Evolutionary conservation across 2,329 filamentous ascomycete species (phyloP).

Genomic region (Pochonia chlamydosporia): DNA sequence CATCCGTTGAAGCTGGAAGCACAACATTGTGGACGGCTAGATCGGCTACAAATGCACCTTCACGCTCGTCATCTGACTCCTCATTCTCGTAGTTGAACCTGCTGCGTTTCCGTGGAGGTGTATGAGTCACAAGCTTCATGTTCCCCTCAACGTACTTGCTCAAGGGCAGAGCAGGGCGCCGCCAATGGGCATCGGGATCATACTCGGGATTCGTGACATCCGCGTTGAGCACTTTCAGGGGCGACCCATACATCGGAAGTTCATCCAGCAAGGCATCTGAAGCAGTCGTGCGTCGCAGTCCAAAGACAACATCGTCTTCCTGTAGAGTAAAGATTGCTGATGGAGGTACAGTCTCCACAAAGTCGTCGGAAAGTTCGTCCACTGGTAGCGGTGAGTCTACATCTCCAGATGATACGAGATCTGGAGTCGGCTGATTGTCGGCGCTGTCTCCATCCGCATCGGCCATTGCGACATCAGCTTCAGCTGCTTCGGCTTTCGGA

Average conservation of each 20-base stretch:
- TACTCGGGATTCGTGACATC: constrained; percentile 51
- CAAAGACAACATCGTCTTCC: constrained; percentile 76
- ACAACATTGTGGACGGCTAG: constrained; percentile 38
- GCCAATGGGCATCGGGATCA: constrained; percentile 67
- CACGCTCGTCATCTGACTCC: constrained; percentile 55
- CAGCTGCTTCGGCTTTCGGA: constrained; percentile 26
- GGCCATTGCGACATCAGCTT: constrained; percentile 26
- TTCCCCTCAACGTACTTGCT: constrained; percentile 83
- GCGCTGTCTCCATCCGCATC: constrained; percentile 25
- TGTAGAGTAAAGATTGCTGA: constrained; percentile 79
- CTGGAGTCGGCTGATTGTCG: constrained; percentile 55
- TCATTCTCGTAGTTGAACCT: constrained; percentile 79
- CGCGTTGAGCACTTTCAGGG: constrained; percentile 52
- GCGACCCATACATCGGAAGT: constrained; percentile 71
- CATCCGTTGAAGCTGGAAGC: constrained; percentile 62
- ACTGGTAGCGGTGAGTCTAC: constrained; percentile 47
- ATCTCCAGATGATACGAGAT: constrained; percentile 59
- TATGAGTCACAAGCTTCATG: constrained; percentile 61
- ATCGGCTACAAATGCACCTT: constrained; percentile 51
- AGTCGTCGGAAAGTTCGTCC: constrained; percentile 32
- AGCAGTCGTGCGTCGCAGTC: constrained; percentile 65
- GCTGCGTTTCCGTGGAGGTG: constrained; percentile 68
- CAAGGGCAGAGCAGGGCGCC: constrained; percentile 70
- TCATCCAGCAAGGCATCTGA: constrained; percentile 74
- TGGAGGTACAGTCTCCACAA: constrained; percentile 54